phyloP scores from a whole-genome alignment of 148 eudicot genomes.

The Dianthus caryophyllus region DNA sequence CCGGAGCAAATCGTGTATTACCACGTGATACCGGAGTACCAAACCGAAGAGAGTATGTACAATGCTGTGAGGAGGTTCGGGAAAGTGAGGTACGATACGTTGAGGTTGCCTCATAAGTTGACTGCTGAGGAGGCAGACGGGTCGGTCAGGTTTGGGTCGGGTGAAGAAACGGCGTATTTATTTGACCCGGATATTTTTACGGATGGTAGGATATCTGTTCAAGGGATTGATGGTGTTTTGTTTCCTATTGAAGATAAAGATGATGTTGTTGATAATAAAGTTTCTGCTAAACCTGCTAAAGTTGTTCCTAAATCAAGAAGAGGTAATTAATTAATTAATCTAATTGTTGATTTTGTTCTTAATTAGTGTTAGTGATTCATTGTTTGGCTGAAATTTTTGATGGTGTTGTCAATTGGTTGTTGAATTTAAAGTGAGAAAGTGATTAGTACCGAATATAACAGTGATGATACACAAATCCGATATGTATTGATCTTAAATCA shows the following conservation, averaged over 20 bases:
- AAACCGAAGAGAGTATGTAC: slow-evolving; percentile 66
- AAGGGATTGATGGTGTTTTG: slow-evolving; percentile 59
- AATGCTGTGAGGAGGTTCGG: slow-evolving; percentile 59
- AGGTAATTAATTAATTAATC: slow-evolving; percentile 1
- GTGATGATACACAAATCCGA: background rate
- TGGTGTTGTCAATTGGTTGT: slow-evolving; percentile 1
- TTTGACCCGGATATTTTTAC: slow-evolving; percentile 66
- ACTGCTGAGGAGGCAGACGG: slow-evolving; percentile 62
- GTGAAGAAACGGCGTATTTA: slow-evolving; percentile 51
- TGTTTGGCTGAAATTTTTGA: background rate
- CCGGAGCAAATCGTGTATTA: slow-evolving; percentile 65
- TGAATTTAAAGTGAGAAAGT: background rate
- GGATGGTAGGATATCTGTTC: slow-evolving; percentile 61
- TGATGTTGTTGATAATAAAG: slow-evolving; percentile 13
- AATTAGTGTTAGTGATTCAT: background rate
- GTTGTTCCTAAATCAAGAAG: slow-evolving; percentile 10
- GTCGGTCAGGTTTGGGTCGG: slow-evolving; percentile 51
- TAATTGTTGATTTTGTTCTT: background rate
- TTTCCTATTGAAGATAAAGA: slow-evolving; percentile 42
- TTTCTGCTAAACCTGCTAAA: slow-evolving; percentile 27
- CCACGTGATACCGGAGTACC: slow-evolving; percentile 58
- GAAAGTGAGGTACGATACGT: slow-evolving; percentile 48
- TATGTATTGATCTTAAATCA: background rate
- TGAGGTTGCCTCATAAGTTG: slow-evolving; percentile 45
- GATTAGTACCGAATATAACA: slow-evolving; percentile 2